phyloP scores from a whole-genome alignment of 805 yeast genomes.

The Maudiozyma serrabonitensis region DNA sequence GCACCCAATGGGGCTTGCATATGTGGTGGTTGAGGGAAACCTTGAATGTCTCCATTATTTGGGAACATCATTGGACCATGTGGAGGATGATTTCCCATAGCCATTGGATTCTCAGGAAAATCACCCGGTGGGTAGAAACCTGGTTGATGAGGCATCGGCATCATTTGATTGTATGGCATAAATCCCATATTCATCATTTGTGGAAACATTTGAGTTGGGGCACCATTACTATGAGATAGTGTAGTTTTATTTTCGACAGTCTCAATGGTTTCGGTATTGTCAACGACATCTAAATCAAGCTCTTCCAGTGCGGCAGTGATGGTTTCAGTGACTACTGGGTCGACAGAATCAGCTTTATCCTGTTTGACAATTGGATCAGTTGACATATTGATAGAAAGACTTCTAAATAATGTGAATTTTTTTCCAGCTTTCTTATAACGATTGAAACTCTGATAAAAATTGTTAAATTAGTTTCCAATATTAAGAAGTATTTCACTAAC shows the following conservation, averaged over 20 bases:
- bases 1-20: conserved; percentile 2
- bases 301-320: conserved; percentile 27
- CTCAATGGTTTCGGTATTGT: conserved; percentile 5
- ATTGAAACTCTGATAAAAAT: no score
- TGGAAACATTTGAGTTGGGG: conserved; percentile 2
- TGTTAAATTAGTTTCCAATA: no score
- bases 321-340: conserved; percentile 21
- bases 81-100: conserved; percentile 1
- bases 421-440: neutral
- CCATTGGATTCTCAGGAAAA: conserved; percentile 10
- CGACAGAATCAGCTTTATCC: conserved; percentile 5
- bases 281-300: conserved; percentile 22
- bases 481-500: no score
- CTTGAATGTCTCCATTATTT: conserved; percentile 12
- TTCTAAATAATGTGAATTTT: neutral
- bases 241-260: neutral
- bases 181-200: conserved; percentile 27
- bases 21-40: conserved; percentile 5
- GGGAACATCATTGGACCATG: conserved; percentile 10
- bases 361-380: conserved; percentile 5
- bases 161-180: conserved; percentile 27
- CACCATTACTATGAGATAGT: neutral
- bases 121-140: conserved; percentile 21
- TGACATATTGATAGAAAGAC: conserved; percentile 6
- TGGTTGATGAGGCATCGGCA: conserved; percentile 24